phyloP scores from a whole-genome alignment of 2,329 filamentous ascomycete species.

The Nemania sp. region DNA sequence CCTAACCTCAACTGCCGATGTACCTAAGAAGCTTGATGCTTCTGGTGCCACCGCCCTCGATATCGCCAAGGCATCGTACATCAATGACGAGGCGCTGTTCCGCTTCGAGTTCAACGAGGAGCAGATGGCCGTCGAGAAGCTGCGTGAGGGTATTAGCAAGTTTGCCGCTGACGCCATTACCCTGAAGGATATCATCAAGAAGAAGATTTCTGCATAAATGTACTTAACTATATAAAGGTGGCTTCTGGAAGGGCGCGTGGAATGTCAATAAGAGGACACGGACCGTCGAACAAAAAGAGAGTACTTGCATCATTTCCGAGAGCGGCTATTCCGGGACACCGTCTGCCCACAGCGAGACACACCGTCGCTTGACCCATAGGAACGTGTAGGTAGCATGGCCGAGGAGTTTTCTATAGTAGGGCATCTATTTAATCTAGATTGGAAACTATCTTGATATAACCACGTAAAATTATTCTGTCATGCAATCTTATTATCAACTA shows the following conservation, averaged over 20 bases:
- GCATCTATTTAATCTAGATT: constrained; percentile 23
- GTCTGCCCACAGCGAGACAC: background rate
- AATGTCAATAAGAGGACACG: constrained; percentile 1
- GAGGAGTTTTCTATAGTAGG: constrained; percentile 7
- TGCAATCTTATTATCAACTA: background rate
- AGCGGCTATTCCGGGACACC: background rate
- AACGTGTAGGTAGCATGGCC: background rate
- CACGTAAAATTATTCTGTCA: background rate
- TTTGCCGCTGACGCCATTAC: constrained; percentile 96
- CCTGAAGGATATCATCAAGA: constrained; percentile 90
- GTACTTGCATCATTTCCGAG: background rate
- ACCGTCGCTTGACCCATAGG: background rate
- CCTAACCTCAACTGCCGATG: constrained; percentile 81
- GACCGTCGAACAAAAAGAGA: background rate
- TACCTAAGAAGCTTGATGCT: constrained; percentile 94
- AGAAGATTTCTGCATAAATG: constrained; percentile 75
- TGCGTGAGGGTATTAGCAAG: constrained; percentile 99
- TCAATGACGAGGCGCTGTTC: constrained; percentile 90
- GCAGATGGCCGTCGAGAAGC: constrained; percentile 99
- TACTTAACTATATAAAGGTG: constrained; percentile 12
- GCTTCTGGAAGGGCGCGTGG: constrained; percentile 4
- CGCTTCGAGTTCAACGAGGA: constrained; percentile 99
- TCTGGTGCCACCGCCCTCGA: constrained; percentile 73
- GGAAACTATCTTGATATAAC: constrained; percentile 1
- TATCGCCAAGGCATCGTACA: constrained; percentile 90